Conservation (phyloP, 805 yeast genomes). For the Spencermartinsiella europaea region DNA sequence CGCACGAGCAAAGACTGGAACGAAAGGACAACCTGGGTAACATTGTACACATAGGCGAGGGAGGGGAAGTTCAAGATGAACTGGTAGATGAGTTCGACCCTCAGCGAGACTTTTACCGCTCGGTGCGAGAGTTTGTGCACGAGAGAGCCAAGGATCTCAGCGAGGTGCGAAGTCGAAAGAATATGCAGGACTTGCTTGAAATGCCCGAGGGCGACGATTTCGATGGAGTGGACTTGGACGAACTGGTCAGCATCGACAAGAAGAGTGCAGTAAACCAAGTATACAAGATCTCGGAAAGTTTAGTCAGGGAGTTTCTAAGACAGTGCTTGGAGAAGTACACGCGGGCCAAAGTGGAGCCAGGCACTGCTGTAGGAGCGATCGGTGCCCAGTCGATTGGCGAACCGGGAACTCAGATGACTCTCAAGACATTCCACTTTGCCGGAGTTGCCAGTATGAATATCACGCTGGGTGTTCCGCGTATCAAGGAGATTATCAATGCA, state of each 20-base stretch:
- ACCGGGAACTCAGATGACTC: slow-evolving; percentile 99
- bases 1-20: slow-evolving; percentile 53
- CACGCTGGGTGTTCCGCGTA: slow-evolving; percentile 98
- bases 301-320: slow-evolving; percentile 62
- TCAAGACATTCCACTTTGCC: slow-evolving; percentile 96
- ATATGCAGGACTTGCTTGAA: slow-evolving; percentile 42
- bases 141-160: slow-evolving; percentile 57
- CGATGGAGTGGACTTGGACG: slow-evolving; percentile 31
- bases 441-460: slow-evolving; percentile 99
- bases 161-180: slow-evolving; percentile 48
- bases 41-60: slow-evolving; percentile 38
- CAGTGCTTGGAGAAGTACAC: slow-evolving; percentile 78
- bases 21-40: slow-evolving; percentile 73
- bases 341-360: slow-evolving; percentile 93
- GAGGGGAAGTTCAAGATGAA: slow-evolving; percentile 42
- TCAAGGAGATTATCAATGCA: slow-evolving; percentile 96
- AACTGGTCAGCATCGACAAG: slow-evolving; percentile 21
- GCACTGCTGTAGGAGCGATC: slow-evolving; percentile 98
- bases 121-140: slow-evolving; percentile 60
- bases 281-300: slow-evolving; percentile 52
- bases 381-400: slow-evolving; percentile 99
- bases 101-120: slow-evolving; percentile 75
- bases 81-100: slow-evolving; percentile 82
- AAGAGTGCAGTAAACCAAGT: slow-evolving; percentile 33
- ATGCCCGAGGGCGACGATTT: slow-evolving; percentile 39